Conservation (phyloP, 768 basidiomycete genomes). For the Suillus alpinus region DNA sequence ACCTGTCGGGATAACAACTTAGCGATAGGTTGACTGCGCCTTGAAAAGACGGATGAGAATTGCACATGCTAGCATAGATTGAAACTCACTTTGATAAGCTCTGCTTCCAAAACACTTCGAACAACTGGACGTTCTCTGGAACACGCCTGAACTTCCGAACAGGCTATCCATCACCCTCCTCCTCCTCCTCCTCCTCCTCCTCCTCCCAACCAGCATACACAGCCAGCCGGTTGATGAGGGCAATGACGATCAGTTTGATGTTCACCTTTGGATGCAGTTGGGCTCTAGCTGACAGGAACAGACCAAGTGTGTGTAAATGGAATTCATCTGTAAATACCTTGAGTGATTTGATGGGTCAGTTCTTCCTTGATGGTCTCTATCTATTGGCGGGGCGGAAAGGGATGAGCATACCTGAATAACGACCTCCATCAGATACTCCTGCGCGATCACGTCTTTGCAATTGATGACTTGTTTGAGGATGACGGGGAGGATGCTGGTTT, state of each 20-base stretch:
- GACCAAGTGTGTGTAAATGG: constrained; percentile 90
- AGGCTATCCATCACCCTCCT: constrained; percentile 54
- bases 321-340: constrained; percentile 99
- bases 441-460: constrained; percentile 98
- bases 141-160: constrained; percentile 91
- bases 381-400: neutral
- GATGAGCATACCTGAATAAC: constrained; percentile 82
- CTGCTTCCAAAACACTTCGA: constrained; percentile 99
- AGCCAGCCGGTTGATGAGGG: constrained; percentile 92
- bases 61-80: neutral
- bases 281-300: constrained; percentile 94
- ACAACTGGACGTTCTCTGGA: constrained; percentile 91
- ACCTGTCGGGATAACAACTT: constrained; percentile 94
- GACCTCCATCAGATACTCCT: constrained; percentile 99
- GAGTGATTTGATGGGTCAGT: neutral
- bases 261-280: constrained; percentile 97
- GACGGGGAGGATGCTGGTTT: constrained; percentile 80
- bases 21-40: constrained; percentile 97
- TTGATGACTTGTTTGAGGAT: constrained; percentile 96
- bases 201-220: constrained; percentile 97
- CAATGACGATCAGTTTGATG: constrained; percentile 98
- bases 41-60: constrained; percentile 29
- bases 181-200: constrained; percentile 70
- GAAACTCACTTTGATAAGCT: constrained; percentile 84
- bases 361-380: neutral